Evolutionary conservation across 2,329 filamentous ascomycete genomes (phyloP).

Genomic region (Ambrosiella beaveri): DNA sequence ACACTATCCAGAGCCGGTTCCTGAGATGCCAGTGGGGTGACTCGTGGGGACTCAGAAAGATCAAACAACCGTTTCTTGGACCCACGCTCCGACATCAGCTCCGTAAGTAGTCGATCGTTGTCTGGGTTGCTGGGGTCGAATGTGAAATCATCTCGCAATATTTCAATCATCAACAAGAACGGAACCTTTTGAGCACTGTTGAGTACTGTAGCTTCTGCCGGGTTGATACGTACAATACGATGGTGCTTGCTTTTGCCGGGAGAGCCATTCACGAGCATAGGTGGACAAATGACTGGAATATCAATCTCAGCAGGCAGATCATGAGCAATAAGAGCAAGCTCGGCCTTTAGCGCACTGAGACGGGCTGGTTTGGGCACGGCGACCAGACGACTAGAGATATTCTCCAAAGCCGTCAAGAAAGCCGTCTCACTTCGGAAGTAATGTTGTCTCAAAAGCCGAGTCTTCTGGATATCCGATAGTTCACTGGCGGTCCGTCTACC

Average conservation of each 20-base stretch:
- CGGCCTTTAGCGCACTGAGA: constrained; percentile 63
- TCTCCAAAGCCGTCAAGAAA: constrained; percentile 63
- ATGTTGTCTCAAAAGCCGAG: constrained; percentile 57
- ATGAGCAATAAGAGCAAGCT: constrained; percentile 63
- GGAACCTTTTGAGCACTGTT: constrained; percentile 80
- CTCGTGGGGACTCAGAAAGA: constrained; percentile 47
- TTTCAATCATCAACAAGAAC: constrained; percentile 70
- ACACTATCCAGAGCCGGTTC: constrained; percentile 49
- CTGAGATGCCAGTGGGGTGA: constrained; percentile 22
- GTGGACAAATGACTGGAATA: constrained; percentile 65
- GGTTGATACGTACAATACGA: constrained; percentile 67
- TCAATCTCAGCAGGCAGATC: constrained; percentile 72
- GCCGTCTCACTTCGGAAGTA: constrained; percentile 72
- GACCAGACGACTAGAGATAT: constrained; percentile 71
- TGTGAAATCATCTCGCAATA: constrained; percentile 64
- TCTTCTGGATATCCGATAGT: constrained; percentile 48
- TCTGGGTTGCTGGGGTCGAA: constrained; percentile 61
- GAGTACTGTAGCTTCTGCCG: constrained; percentile 65
- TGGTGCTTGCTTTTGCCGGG: constrained; percentile 63
- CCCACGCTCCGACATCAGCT: constrained; percentile 39
- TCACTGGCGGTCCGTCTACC: constrained; percentile 40
- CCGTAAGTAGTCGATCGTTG: constrained; percentile 48
- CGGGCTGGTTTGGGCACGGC: constrained; percentile 67
- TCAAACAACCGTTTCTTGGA: constrained; percentile 47
- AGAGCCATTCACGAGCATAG: constrained; percentile 54